A percentile compares a stretch with the other conserved stretches of the same genome.
phyloP scores from a whole-genome alignment of 331 rosid genomes.

The Quercus lobata region DNA sequence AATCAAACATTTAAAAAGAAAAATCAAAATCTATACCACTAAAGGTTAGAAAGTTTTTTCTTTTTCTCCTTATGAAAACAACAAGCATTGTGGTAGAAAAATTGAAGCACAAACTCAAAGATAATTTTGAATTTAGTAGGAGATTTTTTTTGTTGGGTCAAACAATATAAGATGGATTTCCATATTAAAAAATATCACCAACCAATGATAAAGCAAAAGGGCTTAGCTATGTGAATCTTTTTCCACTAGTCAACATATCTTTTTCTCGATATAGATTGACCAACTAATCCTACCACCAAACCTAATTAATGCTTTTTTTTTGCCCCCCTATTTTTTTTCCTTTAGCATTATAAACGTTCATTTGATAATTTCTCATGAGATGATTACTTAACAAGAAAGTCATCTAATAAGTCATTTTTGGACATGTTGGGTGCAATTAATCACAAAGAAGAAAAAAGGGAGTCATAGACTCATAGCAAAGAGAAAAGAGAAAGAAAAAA shows the following conservation, averaged over 20 bases:
- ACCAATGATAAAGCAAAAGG: neutral
- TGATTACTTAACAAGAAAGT: neutral
- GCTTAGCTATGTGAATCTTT: neutral
- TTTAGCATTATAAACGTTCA: constrained; percentile 9
- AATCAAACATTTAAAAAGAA: too few relatives aligned
- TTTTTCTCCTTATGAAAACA: neutral
- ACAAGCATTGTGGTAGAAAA: too few relatives aligned
- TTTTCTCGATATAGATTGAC: constrained; percentile 24
- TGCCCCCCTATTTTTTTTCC: neutral
- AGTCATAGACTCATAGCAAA: neutral
- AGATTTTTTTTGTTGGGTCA: neutral
- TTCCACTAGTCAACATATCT: neutral
- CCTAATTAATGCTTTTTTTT: neutral
- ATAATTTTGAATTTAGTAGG: neutral
- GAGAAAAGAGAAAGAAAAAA: neutral
- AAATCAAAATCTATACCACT: too few relatives aligned
- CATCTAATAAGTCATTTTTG: neutral
- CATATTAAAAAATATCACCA: neutral
- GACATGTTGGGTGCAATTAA: neutral
- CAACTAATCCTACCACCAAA: constrained; percentile 29
- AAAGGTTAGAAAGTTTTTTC: neutral
- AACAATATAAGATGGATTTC: too few relatives aligned
- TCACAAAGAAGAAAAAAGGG: neutral
- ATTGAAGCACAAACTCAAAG: neutral
- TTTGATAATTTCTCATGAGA: constrained; percentile 6